Base-by-base conservation (phyloP, 2,329 filamentous ascomycete genomes). In the Diplodia sapinea region DNA sequence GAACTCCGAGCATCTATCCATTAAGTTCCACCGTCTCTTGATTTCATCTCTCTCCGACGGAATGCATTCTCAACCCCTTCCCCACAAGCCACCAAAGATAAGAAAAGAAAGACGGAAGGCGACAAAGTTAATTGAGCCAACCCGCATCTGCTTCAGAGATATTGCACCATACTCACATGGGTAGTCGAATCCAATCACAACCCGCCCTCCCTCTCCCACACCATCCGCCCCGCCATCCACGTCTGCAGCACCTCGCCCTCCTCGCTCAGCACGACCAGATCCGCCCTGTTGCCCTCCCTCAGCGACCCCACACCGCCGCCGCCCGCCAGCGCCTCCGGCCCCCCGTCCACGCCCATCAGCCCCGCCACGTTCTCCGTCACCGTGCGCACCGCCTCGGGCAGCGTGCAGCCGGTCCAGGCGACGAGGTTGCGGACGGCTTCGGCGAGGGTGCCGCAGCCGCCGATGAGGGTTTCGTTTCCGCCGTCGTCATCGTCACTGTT, bases 351-450 rank as follows among this genome's bases (percentile, higher is more conserved):
- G 0, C 79, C 80, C 83, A 85, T 85, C n/a, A 85, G 73, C 20
- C 75, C 77, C 4, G 79, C 82, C 54, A 85, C 77, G 71, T 85
- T 85, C 75, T 85, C 82, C 17, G 82, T 84, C 11, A 82, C 82
- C 40, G 80, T 82, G 49, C 77, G 73, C 61, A 85, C 82, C 3
- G 82, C 84, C 71, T 83, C 79, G 2, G 83, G 81, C 55, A 85
- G 73, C 23, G 74, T 75, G 70, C 82, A 84, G 4, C 81, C 82
- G 69, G 72, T 79, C 81, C 82, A 85, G 62, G 72, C 68, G 73
- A 82, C 79, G 67, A 84, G 68, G 70, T 85, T 86, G 57, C 80
- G 75, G 15, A 87, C 80, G 68, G 83, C 83, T 68, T 85, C 78
- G 66, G 84, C 80, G 66, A 87, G 71, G 3, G 79, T 78, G 38